Evolutionary conservation across 306 rosid species (phyloP), one percentile per base, ranked within the genome.

Genomic region (Nissolia schottii): DNA sequence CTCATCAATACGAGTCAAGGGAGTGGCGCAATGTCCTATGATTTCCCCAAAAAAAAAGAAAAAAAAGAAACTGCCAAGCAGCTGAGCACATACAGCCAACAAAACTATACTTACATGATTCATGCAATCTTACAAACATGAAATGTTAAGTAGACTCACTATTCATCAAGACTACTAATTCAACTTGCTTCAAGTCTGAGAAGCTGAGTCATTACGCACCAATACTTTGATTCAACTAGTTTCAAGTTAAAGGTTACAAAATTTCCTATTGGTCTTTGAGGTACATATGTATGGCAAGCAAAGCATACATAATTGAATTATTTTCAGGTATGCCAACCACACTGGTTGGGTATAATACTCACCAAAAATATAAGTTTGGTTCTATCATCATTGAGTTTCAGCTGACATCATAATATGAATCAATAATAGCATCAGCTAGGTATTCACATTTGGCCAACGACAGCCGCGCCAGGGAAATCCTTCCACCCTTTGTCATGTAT

Each of bases 401-500:
- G 77, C 88, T 84, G 79, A 94, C 95, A 63, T 94, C 89, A 74
- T 91, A 89, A 80, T 40, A 88, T 3, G 99, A 94, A 72, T 91
- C 99, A 22, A 94, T 74, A 71, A 94, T 89, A 49, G 99, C 99
- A 81, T 91, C 99, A 0, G 99, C 92, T 78, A 94, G 96, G 86
- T 85, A 94, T 70, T 91, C 96, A 50, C 95, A 87, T 76, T 91
- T 91, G 50, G 96, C 96, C 80, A 91, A 79, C 4, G 92, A 91
- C 79, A 94, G 84, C 18, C 99, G 97, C 20, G 99, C 99, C 79
- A 94, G 70, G 56, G 99, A 94, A 79, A 91, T 91, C 80, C 99
- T 88, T 81, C 99, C 99, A 56, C 91, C 99, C 87, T 94, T 91
- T 63, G 99, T 91, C 99, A 94, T 89, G 97, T 87, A 91, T 71